Evolutionary conservation across 2,329 filamentous ascomycete species (phyloP), one percentile per base, ranked within the genome.

Genomic region (Colletotrichum musicola): DNA sequence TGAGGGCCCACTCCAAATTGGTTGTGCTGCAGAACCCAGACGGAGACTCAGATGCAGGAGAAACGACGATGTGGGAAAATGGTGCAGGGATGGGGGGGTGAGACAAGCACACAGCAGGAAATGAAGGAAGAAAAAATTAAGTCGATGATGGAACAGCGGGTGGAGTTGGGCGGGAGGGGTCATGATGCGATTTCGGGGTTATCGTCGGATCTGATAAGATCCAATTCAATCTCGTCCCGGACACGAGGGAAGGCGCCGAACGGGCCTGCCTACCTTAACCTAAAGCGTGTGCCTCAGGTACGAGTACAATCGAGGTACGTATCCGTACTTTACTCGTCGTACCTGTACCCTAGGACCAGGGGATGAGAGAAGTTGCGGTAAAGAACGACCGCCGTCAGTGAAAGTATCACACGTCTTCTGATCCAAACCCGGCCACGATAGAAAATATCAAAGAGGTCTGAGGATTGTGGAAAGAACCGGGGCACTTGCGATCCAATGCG

Each of bases 131-230:
- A 46, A 42, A 42, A 42, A 53, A 59, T 49, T n/a, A 27, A 25
- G 35, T 58, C 58, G 30, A 56, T 38, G 58, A 63, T 60, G 64
- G 30, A 27, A 62, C 38, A 59, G 16, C 30, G 40, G 49, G 63
- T 58, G 67, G 63, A 49, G 50, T 40, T 44, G 22, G 50, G 35
- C 30, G 18, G 38, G 64, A 57, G 67, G 57, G 51, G 58, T 54
- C 56, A 59, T 64, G 57, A 44, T 69, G 69, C 61, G 62, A 59
- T 62, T 71, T 71, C 68, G 68, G 69, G 82, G 72, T 84, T 83
- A 86, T 86, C 83, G 82, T 78, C 73, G 78, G 82, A 86, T 86
- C 83, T 79, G 83, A 86, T 86, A 84, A 86, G 83, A 85, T 86
- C 76, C 40, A 42, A n/a, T 14, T n/a, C 72, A 77, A 62, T 59